Base-by-base conservation (phyloP, 352 stramenopile genomes). In the Pythium rhizo-oryzae region DNA sequence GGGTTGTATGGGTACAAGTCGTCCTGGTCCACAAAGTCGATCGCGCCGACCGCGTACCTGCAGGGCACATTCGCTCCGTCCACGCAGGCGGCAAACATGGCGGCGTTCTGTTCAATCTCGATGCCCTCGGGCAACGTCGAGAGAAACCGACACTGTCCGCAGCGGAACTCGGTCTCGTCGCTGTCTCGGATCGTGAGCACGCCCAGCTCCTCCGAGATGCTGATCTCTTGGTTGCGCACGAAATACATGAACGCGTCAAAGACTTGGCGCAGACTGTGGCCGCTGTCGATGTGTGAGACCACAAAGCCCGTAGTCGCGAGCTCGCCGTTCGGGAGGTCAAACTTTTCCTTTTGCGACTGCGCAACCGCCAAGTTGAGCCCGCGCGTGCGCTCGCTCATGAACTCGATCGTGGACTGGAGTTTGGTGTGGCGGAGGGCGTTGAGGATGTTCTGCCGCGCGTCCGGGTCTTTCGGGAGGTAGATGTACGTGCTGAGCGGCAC, bases 21-120 rank as follows among this genome's bases (percentile, higher is more conserved):
- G 33, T 71, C 58, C 5, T 62, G 65, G 41, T 71, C 65, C 30
- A 71, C 57, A 21, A 37, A 71, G 12, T 71, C 65, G 15, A 62
- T 33, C 1, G 47, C 21, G 18, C 23, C 33, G 28, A 71, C 12
- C 5, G 30, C 65, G 41, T 53, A 61, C 16, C 37, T 1, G 13
- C 37, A 43, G 2, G 9, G 37, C 15, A 18, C 9, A 9, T 18
- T 43, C 11, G 37, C 4, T 11, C 11, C 9, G 37, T 62, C 56
- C 0, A 47, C 21, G n/a, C 21, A 62, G 4, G n/a, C 50, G 11
- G 39, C 41, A 52, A 61, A 66, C 67, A 65, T 74, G 23, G 57
- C 58, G 16, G 28, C n/a, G 52, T 70, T 70, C 35, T 33, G 56
- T 57, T 74, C 67, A 15, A 74, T 56, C 33, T 74, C 67, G 6